These are phyloP conservation scores for Beauveria brongniartii DNA, from an alignment of 2,329 filamentous ascomycete species.

Conservation along the genomic window DNA sequence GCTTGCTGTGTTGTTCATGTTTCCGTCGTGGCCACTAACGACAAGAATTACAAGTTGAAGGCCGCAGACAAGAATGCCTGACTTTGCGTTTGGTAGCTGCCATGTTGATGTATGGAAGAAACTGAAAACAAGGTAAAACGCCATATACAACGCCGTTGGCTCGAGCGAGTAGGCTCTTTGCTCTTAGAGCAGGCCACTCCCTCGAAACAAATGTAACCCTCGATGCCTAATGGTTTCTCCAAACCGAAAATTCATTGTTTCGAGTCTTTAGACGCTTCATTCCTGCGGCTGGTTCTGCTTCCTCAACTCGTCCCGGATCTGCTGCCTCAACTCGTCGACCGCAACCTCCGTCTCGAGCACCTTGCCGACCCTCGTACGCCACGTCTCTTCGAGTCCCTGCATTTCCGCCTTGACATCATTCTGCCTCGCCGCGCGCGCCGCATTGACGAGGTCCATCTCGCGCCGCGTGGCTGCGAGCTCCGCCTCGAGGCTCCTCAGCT, in stretches of 20 bases:
- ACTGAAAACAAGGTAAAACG: neutral
- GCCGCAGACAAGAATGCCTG: neutral
- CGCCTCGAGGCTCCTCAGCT: constrained; percentile 56
- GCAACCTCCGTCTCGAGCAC: constrained; percentile 84
- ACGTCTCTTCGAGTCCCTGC: constrained; percentile 63
- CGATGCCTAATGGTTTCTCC: too few relatives aligned
- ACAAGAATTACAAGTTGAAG: too few relatives aligned
- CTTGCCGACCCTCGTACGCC: constrained; percentile 69
- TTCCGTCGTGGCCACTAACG: neutral
- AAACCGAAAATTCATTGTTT: neutral
- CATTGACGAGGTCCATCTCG: constrained; percentile 66
- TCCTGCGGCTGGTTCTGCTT: constrained; percentile 7
- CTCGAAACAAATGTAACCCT: neutral
- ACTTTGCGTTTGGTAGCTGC: neutral
- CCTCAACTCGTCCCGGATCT: constrained; percentile 57
- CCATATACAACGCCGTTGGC: neutral
- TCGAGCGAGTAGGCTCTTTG: neutral
- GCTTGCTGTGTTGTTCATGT: neutral
- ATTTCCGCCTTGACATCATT: constrained; percentile 66
- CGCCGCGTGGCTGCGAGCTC: constrained; percentile 62
- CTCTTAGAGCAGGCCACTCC: neutral
- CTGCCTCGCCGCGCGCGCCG: constrained; percentile 61
- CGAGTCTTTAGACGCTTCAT: neutral
- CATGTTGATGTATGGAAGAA: neutral
- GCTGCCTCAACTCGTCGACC: constrained; percentile 59